Evolutionary conservation across 2,329 filamentous ascomycete species (phyloP).

Genomic region (Nannizziopsis arthrosporioides): DNA sequence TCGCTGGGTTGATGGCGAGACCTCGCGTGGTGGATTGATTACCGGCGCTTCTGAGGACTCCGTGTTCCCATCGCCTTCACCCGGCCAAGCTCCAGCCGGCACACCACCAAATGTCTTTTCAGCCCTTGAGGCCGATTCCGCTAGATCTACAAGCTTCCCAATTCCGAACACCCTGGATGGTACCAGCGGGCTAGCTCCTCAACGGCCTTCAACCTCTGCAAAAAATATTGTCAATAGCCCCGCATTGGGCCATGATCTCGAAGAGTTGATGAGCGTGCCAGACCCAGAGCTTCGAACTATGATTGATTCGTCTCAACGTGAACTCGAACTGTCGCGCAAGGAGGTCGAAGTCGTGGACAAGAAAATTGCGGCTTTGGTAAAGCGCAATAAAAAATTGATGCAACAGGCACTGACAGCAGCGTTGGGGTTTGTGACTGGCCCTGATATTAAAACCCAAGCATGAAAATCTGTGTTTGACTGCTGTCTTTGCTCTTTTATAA

Average conservation of each 20-base stretch:
- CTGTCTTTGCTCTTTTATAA: no score
- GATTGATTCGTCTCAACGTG: conserved; percentile 39
- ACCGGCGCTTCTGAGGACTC: conserved; percentile 20
- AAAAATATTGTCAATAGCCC: conserved; percentile 27
- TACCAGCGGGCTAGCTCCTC: neutral
- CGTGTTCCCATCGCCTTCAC: conserved; percentile 15
- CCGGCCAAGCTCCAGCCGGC: conserved; percentile 16
- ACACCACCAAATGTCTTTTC: conserved; percentile 25
- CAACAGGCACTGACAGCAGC: conserved; percentile 29
- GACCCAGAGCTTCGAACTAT: conserved; percentile 31
- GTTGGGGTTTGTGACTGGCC: conserved; percentile 16
- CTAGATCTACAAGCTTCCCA: conserved; percentile 22
- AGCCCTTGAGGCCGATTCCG: conserved; percentile 30
- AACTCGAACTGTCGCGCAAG: conserved; percentile 59
- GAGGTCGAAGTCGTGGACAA: conserved; percentile 48
- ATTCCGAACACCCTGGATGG: conserved; percentile 2
- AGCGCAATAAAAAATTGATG: conserved; percentile 34
- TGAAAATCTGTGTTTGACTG: no score
- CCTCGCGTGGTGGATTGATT: conserved; percentile 19
- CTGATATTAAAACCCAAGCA: neutral
- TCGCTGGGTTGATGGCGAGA: conserved; percentile 33
- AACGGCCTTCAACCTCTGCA: conserved; percentile 21
- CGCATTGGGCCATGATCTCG: conserved; percentile 26
- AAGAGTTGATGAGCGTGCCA: conserved; percentile 34
- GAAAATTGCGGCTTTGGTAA: conserved; percentile 31